Evolutionary conservation across 139 green algal genomes (phyloP), one percentile per base, ranked within the genome.

Genomic region (Volvox africanus): DNA sequence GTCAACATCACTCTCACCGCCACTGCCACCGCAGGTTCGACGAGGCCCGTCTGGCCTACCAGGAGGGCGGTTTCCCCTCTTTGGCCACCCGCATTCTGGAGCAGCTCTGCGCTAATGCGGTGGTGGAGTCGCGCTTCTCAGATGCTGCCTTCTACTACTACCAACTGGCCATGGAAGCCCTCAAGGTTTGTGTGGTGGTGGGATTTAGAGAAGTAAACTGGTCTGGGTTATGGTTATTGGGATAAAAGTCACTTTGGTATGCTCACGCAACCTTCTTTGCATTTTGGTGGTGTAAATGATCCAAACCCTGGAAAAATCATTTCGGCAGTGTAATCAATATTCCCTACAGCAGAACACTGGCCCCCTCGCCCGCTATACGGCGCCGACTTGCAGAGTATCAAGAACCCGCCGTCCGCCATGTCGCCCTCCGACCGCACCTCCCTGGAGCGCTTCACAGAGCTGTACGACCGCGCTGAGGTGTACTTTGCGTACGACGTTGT

Each of bases 401-500:
- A 91, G 33, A 92, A 90, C 22, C 87, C 94, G 20, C 92, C 92
- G 5, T 32, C 84, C 16, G n/a, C 86, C 28, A 94, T 95, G 89
- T 55, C 82, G 14, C 37, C 84, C 32, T 67, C 75, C 20, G 94
- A 96, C 87, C 81, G 91, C 44, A 36, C 78, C 83, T 76, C 88
- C 30, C 88, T 97, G 76, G 92, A 95, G 21, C 77, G 86, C 26
- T 98, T 97, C 92, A 86, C 82, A 30, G 92, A 94, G 32, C 76
- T 95, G 62, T 97, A 97, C 85, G 92, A 96, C 69, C 89, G 92
- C 3, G 91, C 94, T 21, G 95, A 97, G 93, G 84, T 97, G 33
- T 98, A 97, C 94, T 96, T 97, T 82, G 96, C 95, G 2, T 98
- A 98, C 93, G 80, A 94, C 82, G 84, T 97, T 65, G 91, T 98